These are phyloP conservation scores for Lepidium africanum DNA, from an alignment of 345 rosid genomes.

Conservation along the genomic window DNA sequence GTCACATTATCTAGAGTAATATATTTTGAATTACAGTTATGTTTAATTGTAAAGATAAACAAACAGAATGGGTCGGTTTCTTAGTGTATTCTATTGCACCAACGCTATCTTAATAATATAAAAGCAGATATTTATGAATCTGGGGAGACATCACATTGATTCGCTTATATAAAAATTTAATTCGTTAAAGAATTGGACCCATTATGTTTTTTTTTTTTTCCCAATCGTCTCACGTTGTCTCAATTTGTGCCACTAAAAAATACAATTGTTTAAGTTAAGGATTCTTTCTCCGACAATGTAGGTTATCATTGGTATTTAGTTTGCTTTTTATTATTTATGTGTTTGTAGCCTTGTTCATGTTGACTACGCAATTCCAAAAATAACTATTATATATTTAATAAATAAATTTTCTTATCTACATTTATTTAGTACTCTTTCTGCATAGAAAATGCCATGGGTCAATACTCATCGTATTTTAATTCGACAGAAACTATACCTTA, in stretches of 20 bases:
- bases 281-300: conserved; percentile 32
- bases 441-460: no score
- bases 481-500: conserved; percentile 1
- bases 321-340: conserved; percentile 1
- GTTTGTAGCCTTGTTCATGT: conserved; percentile 10
- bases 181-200: conserved; percentile 13
- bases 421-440: background rate
- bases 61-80: no score
- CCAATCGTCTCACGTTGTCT: conserved; percentile 29
- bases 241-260: conserved; percentile 24
- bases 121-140: conserved; percentile 4
- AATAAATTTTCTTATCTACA: background rate
- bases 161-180: background rate
- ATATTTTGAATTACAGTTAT: no score
- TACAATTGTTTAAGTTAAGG: conserved; percentile 25
- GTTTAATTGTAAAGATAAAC: no score
- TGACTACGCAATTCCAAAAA: conserved; percentile 6
- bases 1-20: no score
- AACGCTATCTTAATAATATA: background rate
- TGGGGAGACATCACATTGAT: conserved; percentile 1
- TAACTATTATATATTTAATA: background rate
- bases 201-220: background rate
- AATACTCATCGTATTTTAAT: background rate
- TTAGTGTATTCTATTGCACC: conserved; percentile 5
- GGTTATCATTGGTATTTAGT: conserved; percentile 24